Conservation (phyloP, 2,329 filamentous ascomycete species). For the Epichloe festucae region DNA sequence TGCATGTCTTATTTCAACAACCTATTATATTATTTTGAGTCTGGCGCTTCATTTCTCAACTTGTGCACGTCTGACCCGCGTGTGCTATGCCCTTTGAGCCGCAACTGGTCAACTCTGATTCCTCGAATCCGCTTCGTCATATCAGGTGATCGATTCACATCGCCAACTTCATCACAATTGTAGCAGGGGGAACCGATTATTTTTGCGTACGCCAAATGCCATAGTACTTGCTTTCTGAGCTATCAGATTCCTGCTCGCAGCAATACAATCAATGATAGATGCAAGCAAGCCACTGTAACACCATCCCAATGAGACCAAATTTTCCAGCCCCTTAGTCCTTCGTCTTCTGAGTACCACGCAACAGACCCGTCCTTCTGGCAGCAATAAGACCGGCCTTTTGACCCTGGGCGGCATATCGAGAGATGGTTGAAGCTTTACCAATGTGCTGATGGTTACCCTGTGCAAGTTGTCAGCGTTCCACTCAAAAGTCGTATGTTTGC, state of each 20-base stretch:
- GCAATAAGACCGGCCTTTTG: conserved; percentile 99
- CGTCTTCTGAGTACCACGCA: conserved; percentile 99
- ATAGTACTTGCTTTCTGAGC: conserved; percentile 35
- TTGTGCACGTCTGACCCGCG: too few relatives aligned
- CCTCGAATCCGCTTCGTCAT: not conserved
- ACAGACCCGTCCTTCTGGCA: conserved; percentile 97
- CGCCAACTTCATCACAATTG: conserved; percentile 2
- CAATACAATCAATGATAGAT: conserved; percentile 40
- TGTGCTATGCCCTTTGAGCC: not conserved
- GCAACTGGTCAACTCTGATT: not conserved
- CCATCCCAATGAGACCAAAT: conserved; percentile 49
- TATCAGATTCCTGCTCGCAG: conserved; percentile 34
- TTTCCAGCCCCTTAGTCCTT: conserved; percentile 66
- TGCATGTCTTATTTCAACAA: too few relatives aligned
- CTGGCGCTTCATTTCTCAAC: too few relatives aligned
- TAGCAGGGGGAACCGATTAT: conserved; percentile 47
- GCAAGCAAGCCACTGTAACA: conserved; percentile 51
- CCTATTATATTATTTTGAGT: too few relatives aligned
- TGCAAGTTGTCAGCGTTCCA: conserved; percentile 29
- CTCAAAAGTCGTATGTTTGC: not conserved
- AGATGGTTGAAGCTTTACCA: conserved; percentile 99
- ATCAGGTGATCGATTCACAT: conserved; percentile 7
- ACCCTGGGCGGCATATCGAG: conserved; percentile 91
- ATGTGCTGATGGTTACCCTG: conserved; percentile 99
- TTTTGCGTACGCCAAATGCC: conserved; percentile 36